These are phyloP conservation scores for Cystobasidiaceae sp. DNA, from an alignment of 1,284 basidiomycete genomes.

Conservation along the genomic window DNA sequence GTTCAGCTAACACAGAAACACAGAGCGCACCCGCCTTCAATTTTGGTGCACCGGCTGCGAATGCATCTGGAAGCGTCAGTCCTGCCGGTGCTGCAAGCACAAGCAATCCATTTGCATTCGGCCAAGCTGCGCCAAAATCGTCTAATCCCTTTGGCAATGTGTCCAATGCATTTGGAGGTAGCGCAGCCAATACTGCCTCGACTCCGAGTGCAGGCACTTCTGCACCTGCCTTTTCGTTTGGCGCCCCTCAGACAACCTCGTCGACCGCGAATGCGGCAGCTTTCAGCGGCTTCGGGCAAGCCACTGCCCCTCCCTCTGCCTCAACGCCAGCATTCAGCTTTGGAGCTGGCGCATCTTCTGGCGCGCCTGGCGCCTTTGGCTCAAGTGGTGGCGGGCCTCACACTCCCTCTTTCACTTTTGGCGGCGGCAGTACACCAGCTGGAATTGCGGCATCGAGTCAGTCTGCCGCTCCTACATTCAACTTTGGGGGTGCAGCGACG, in stretches of 20 bases:
- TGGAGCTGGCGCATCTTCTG: neutral
- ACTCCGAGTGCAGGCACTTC: neutral
- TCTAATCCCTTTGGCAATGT: neutral
- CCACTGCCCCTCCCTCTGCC: no score
- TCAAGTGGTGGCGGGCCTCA: neutral
- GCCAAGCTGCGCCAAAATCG: neutral
- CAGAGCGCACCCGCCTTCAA: no score
- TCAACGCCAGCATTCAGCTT: constrained; percentile 11
- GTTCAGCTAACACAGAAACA: no score
- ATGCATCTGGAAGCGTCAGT: neutral
- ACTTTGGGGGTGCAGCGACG: neutral
- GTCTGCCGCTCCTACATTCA: neutral
- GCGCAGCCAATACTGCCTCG: neutral
- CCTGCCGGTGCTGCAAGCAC: no score
- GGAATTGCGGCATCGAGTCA: neutral
- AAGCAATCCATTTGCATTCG: neutral
- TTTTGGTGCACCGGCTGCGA: neutral
- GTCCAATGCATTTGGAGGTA: neutral
- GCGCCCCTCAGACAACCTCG: no score
- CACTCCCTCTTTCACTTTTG: neutral
- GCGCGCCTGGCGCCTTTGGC: neutral
- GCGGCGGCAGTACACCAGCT: neutral
- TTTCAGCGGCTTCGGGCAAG: no score
- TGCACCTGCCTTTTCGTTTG: no score
- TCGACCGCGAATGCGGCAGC: no score